Base-by-base conservation (phyloP, 1,284 basidiomycete genomes). In the Hypsizygus ulmarius region DNA sequence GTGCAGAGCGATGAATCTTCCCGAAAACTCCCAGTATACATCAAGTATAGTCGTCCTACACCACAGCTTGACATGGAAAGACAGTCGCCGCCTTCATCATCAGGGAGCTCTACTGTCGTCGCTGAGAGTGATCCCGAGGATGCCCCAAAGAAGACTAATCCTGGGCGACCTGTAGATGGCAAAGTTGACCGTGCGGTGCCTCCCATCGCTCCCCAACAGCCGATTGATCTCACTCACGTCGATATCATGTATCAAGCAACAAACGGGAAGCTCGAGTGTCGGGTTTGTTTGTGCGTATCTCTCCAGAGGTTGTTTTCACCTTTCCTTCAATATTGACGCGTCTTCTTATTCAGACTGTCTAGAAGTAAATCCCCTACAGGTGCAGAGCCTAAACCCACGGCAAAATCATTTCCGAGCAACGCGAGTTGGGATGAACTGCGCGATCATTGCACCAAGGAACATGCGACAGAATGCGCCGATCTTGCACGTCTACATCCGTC, bases 211-310 rank as follows among this genome's bases (percentile, higher is more conserved):
- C 29, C 30, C 2, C 32, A 10, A 5, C 39, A 43, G 14, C 18
- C 19, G 34, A 39, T 50, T 16, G 52, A 57, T 7, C 56, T 61
- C 18, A 35, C 53, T 8, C 64, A 66, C 43, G 59, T 69, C 16
- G 67, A 71, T 49, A 51, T 71, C 30, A 67, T 71, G 66, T 71
- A 66, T 45, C 38, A 62, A 18, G 54, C 58, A 4, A 42, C 42
- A 28, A 55, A 62, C 16, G 64, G 59, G 11, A 48, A 51, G 21
- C 53, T 68, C 5, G 58, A 65, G 12, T 71, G 69, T 49, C 60
- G 67, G 14, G 64, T 63, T 25, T 71, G 69, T 44, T 42, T 62
- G 68, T 69, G 45, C 58, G 67, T 63, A 32, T 29, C 14, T 15
- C 9, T 37, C 12, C 7, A n/a, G 29, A 45, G 27, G 8, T 5